Conservation (phyloP, 768 basidiomycete species). For the Suillus lakei region DNA sequence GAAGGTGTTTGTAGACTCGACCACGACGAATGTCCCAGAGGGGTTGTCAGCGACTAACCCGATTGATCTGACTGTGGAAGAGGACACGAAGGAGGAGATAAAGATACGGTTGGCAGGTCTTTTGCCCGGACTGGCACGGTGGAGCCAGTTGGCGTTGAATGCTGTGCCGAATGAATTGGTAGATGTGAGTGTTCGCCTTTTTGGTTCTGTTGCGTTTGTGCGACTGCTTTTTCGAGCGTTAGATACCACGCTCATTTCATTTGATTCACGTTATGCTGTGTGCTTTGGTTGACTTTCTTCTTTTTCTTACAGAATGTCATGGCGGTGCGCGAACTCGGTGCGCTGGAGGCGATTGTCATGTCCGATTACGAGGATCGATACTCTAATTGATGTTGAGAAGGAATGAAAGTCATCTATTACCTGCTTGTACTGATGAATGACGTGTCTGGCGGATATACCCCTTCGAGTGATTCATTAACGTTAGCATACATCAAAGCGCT, state of each 20-base stretch:
- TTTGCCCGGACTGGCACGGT: constrained; percentile 78
- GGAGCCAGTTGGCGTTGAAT: constrained; percentile 73
- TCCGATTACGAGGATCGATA: constrained; percentile 63
- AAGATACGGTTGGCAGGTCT: constrained; percentile 77
- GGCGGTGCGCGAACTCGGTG: constrained; percentile 64
- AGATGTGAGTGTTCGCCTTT: constrained; percentile 60
- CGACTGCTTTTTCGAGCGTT: not conserved
- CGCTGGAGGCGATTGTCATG: constrained; percentile 76
- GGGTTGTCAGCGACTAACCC: constrained; percentile 23
- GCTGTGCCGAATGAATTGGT: constrained; percentile 80
- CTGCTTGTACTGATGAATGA: not conserved
- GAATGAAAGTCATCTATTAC: not conserved
- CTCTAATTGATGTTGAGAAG: not conserved
- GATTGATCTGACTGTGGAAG: constrained; percentile 17
- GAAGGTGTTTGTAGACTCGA: constrained; percentile 58
- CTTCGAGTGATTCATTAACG: not conserved
- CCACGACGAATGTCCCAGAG: constrained; percentile 11
- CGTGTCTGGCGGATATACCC: not conserved
- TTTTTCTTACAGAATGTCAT: constrained; percentile 54
- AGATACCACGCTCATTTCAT: not conserved
- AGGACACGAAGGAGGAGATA: constrained; percentile 38
- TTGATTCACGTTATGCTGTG: not conserved
- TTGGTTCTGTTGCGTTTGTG: not conserved
- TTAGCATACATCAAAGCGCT: not conserved
- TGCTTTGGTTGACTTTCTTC: constrained; percentile 3